These are phyloP conservation scores for Termitomyces sp. DNA, from an alignment of 768 basidiomycete species.

Conservation along the genomic window DNA sequence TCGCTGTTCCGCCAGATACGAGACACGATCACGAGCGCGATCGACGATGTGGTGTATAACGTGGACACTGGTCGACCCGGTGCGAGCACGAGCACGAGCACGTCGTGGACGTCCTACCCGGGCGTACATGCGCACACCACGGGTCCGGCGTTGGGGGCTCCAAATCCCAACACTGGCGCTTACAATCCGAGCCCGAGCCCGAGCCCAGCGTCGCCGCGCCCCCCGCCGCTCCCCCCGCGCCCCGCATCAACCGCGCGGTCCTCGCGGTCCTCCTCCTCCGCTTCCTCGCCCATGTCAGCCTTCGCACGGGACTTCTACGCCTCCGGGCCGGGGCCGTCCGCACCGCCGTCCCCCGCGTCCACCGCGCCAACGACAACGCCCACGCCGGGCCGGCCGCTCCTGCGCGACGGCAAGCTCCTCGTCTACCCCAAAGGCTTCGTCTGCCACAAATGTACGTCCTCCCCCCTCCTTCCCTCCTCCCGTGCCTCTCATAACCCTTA, in stretches of 20 bases:
- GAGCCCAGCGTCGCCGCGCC: neutral
- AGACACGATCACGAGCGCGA: slow-evolving; percentile 3
- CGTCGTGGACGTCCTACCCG: too few relatives aligned
- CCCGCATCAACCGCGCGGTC: slow-evolving; percentile 19
- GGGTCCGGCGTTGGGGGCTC: too few relatives aligned
- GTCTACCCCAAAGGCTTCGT: slow-evolving; percentile 64
- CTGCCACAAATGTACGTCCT: slow-evolving; percentile 62
- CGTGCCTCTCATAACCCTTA: too few relatives aligned
- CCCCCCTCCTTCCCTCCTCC: neutral
- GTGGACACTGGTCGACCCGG: slow-evolving; percentile 16
- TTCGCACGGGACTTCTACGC: slow-evolving; percentile 66
- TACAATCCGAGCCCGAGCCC: slow-evolving; percentile 25
- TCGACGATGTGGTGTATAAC: neutral
- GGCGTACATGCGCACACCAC: too few relatives aligned
- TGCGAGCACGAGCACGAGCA: too few relatives aligned
- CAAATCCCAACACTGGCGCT: too few relatives aligned
- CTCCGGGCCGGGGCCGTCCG: slow-evolving; percentile 30
- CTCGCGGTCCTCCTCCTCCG: slow-evolving; percentile 7
- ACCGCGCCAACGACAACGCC: slow-evolving; percentile 63
- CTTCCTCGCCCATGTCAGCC: slow-evolving; percentile 26
- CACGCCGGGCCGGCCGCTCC: slow-evolving; percentile 62
- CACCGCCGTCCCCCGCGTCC: slow-evolving; percentile 4
- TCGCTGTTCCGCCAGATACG: slow-evolving; percentile 6
- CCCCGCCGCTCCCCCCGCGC: slow-evolving; percentile 18
- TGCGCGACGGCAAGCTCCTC: slow-evolving; percentile 57